These are phyloP conservation scores for Ustilago crameri DNA, from an alignment of 1,284 basidiomycete genomes.

Conservation along the genomic window DNA sequence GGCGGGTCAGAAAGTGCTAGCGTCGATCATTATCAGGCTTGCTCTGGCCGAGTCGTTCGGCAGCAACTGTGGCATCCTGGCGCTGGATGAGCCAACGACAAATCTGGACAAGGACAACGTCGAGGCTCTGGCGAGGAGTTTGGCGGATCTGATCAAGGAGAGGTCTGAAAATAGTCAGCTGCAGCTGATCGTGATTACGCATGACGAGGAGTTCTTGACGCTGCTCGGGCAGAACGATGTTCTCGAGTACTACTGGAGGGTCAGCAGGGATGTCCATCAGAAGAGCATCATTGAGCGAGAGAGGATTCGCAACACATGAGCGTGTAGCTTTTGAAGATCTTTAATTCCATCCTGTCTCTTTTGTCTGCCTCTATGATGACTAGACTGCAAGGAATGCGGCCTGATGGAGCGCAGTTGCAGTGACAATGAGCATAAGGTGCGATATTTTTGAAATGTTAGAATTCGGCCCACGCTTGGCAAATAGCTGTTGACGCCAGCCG, in stretches of 20 bases:
- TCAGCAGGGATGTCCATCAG: constrained; percentile 56
- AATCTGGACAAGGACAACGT: constrained; percentile 97
- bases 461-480: no score
- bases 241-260: constrained; percentile 65
- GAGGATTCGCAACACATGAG: constrained; percentile 38
- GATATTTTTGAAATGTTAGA: no score
- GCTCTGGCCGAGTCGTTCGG: constrained; percentile 97
- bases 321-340: neutral
- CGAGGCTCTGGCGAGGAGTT: constrained; percentile 86
- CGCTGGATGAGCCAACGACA: constrained; percentile 97
- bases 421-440: no score
- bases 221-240: constrained; percentile 59
- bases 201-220: constrained; percentile 65
- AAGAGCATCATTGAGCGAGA: constrained; percentile 56
- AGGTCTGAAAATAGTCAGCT: constrained; percentile 81
- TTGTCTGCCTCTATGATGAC: neutral
- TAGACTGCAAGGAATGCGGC: no score
- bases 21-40: constrained; percentile 98
- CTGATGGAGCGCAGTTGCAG: no score
- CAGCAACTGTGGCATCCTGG: constrained; percentile 95
- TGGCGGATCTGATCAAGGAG: constrained; percentile 76
- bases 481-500: no score
- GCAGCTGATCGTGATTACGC: constrained; percentile 90
- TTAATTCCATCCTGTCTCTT: neutral
- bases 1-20: constrained; percentile 97